These are phyloP conservation scores for Corynascus novoguineensis DNA, from an alignment of 495 filamentous ascomycete genomes.

Conservation along the genomic window DNA sequence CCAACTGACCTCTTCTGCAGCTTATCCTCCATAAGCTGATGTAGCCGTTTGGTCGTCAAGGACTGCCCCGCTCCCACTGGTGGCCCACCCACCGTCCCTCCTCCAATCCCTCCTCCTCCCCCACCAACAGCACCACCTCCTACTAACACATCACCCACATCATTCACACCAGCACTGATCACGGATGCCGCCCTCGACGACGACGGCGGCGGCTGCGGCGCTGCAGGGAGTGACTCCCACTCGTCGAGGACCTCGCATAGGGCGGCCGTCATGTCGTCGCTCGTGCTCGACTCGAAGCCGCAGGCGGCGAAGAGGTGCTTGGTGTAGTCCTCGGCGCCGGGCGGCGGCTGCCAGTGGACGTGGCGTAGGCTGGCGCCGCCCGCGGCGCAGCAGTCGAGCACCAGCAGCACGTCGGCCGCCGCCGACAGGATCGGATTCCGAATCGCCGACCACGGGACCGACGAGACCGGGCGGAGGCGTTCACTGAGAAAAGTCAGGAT, in stretches of 20 bases:
- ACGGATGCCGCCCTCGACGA: not conserved
- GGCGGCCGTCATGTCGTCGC: conserved; percentile 33
- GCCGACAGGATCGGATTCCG: conserved; percentile 24
- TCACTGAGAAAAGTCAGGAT: conserved; percentile 20
- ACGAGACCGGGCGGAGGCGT: conserved; percentile 29
- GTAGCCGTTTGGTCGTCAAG: conserved; percentile 31
- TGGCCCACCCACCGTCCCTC: not conserved
- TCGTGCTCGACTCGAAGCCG: conserved; percentile 33
- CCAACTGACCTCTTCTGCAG: conserved; percentile 26
- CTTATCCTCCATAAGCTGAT: conserved; percentile 32
- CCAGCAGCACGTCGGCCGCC: conserved; percentile 27
- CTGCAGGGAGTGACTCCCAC: conserved; percentile 4
- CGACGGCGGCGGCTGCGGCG: not conserved
- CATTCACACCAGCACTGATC: not conserved
- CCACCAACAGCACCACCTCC: not conserved
- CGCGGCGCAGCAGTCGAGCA: conserved; percentile 36
- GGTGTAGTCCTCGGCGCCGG: conserved; percentile 23
- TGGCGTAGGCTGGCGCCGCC: conserved; percentile 27
- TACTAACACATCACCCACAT: not conserved
- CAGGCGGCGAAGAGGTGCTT: conserved; percentile 35
- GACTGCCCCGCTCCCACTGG: not conserved
- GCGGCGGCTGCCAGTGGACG: conserved; percentile 23
- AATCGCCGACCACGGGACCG: conserved; percentile 27
- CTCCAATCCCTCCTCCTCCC: not conserved
- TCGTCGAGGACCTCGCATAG: conserved; percentile 30